phyloP scores from a whole-genome alignment of 140 eudicot genomes.

The Oenanthe javanica region DNA sequence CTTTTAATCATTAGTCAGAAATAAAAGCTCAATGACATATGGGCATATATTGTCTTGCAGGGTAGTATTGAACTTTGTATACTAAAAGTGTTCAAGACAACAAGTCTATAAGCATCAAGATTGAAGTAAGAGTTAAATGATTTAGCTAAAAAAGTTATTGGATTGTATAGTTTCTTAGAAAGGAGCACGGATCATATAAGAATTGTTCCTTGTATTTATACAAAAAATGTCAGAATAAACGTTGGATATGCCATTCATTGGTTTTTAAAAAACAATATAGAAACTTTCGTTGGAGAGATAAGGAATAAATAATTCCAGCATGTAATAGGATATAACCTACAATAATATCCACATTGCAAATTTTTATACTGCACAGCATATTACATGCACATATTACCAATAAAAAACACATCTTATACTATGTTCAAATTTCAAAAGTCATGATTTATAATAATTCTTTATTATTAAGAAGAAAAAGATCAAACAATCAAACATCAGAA shows the following conservation, averaged over 20 bases:
- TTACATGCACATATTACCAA: neutral
- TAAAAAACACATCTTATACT: neutral
- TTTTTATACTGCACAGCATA: neutral
- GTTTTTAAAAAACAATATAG: neutral
- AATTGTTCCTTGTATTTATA: neutral
- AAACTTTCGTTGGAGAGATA: neutral
- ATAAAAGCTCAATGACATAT: too few species aligned
- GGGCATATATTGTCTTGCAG: too few species aligned
- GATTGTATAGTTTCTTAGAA: neutral
- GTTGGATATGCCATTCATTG: neutral
- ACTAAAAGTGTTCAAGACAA: neutral
- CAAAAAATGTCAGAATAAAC: neutral
- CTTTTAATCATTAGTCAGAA: too few species aligned
- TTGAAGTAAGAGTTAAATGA: neutral
- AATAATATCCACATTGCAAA: neutral
- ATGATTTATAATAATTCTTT: conserved; percentile 31
- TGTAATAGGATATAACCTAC: neutral
- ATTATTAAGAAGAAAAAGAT: neutral
- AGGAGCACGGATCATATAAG: neutral
- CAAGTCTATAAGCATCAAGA: neutral
- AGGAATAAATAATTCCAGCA: neutral
- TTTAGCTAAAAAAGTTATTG: neutral
- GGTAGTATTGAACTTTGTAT: neutral
- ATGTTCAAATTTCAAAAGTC: neutral
- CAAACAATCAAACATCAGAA: conserved; percentile 1